Base-by-base conservation (phyloP, 805 yeast species). In the Kuraishia molischiana region DNA sequence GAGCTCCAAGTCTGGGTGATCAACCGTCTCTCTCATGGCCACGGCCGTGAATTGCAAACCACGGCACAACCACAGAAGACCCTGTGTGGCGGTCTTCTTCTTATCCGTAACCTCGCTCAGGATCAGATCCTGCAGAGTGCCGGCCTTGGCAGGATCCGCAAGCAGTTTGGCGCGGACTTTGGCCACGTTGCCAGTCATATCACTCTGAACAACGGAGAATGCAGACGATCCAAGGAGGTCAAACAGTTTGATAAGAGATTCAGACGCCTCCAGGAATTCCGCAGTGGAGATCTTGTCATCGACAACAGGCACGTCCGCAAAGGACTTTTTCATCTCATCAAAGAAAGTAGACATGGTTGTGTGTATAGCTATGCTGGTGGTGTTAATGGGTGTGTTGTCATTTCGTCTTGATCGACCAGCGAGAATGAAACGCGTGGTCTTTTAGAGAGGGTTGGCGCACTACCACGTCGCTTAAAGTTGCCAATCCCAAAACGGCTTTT, bases 41-140 rank as follows among this genome's bases (percentile, higher is more conserved):
- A 69, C 79, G 15, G 94, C 89, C n/a, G 96, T 86, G 67, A 86
- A 87, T 56, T 83, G 80, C 50, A 86, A 72, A 17, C 95, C 96
- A 53, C 90, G 68, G 33, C 79, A 69, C 48, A 86, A 72, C 96
- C 96, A 86, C 50, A 86, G 63, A 47, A 86, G 71, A 29, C 94
- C 96, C 61, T 87, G 95, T 10, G 95, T 86, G 30, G 95, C 95
- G 43, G 79, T 77, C 58, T 79, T 83, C 38, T 64, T 62, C 51
- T 69, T 67, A 46, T 75, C 75, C 29, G 67, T 69, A 32, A 74
- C 78, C 65, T 86, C 96, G 39, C 77, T 65, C 43, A 82, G 61
- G 24, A 87, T 80, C 55, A 86, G 66, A 43, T 74, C 86, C 63
- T 87, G 95, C 49, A 86, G 69, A 19, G 94, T 79, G n/a, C 64